Conservation (phyloP, 805 yeast genomes). For the Saturnispora diversa region DNA sequence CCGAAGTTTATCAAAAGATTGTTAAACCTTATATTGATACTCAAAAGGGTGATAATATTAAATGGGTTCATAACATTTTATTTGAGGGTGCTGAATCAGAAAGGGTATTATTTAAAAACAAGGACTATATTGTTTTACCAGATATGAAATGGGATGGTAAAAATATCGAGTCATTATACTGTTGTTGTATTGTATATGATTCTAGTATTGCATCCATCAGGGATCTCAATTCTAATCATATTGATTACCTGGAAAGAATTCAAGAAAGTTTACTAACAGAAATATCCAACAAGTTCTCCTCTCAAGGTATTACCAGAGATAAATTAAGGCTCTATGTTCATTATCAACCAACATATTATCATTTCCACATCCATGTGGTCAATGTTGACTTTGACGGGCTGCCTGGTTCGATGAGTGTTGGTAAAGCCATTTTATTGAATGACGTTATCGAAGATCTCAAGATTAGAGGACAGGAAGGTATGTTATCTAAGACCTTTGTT, state of each 20-base stretch:
- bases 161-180: slow-evolving; percentile 60
- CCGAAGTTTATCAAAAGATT: slow-evolving; percentile 51
- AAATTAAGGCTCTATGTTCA: slow-evolving; percentile 75
- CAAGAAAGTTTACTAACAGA: slow-evolving; percentile 37
- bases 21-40: slow-evolving; percentile 72
- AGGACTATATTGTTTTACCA: slow-evolving; percentile 69
- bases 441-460: slow-evolving; percentile 70
- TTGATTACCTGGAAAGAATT: slow-evolving; percentile 47
- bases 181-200: slow-evolving; percentile 68
- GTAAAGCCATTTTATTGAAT: slow-evolving; percentile 75
- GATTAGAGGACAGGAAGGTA: slow-evolving; percentile 49
- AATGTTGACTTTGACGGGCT: slow-evolving; percentile 61
- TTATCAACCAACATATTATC: slow-evolving; percentile 94
- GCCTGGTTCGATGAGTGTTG: slow-evolving; percentile 60
- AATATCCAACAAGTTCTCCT: slow-evolving; percentile 38
- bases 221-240: slow-evolving; percentile 56
- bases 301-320: slow-evolving; percentile 37
- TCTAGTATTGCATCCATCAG: slow-evolving; percentile 64
- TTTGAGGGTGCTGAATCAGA: slow-evolving; percentile 80
- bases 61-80: slow-evolving; percentile 87
- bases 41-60: slow-evolving; percentile 67
- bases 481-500: slow-evolving; percentile 46
- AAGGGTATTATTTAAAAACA: slow-evolving; percentile 61
- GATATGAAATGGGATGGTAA: slow-evolving; percentile 95
- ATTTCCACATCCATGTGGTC: slow-evolving; percentile 87